Percentiles rank a stretch among this genome's conserved stretches.
Evolutionary conservation across 106 monocot genomes (phyloP).

Genomic region (Gastrodia elata): DNA sequence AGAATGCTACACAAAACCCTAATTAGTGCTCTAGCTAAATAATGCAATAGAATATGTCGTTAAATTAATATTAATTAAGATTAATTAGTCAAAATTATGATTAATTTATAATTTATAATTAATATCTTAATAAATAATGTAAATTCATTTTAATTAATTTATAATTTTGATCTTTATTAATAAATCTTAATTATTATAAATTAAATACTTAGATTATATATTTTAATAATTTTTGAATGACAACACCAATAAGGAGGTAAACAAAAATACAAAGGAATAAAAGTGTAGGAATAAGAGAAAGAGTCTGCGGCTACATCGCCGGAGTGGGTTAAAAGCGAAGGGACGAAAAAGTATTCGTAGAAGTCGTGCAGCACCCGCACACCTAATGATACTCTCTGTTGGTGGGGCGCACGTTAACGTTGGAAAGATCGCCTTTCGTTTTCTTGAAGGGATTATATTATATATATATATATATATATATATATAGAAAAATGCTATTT

Average conservation of each 20-base stretch:
- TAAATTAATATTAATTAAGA: too few species aligned
- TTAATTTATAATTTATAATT: too few species aligned
- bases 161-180: too few species aligned
- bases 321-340: constrained; percentile 14
- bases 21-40: too few species aligned
- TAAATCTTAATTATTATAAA: too few species aligned
- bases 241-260: background rate
- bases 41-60: too few species aligned
- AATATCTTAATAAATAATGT: background rate
- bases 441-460: background rate
- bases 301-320: background rate
- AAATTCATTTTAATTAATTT: too few species aligned
- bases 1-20: too few species aligned
- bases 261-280: background rate
- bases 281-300: background rate
- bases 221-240: background rate
- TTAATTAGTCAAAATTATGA: too few species aligned
- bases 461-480: background rate
- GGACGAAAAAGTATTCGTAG: background rate
- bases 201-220: too few species aligned
- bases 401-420: constrained; percentile 12
- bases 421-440: background rate
- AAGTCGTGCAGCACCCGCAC: too few species aligned
- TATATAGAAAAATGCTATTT: too few species aligned
- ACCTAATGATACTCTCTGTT: background rate